Percentiles rank a stretch among this genome's conserved stretches.
These are phyloP conservation scores for Phoma herbarum DNA, from an alignment of 2,329 filamentous ascomycete genomes.

Conservation along the genomic window DNA sequence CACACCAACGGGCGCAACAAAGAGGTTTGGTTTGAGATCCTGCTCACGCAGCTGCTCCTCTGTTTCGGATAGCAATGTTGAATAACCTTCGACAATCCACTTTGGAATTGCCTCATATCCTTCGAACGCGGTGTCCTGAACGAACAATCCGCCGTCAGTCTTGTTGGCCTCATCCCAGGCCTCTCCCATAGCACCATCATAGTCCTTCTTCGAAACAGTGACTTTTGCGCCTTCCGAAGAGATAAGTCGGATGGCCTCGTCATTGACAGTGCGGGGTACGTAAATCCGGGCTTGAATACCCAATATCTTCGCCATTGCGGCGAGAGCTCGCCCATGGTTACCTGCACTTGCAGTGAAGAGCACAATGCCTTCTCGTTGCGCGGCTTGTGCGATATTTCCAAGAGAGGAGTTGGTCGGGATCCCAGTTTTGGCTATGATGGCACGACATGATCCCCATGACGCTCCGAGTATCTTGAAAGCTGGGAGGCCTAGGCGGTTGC, in stretches of 20 bases:
- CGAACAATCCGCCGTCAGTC: slow-evolving; percentile 59
- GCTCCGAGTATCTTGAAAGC: slow-evolving; percentile 85
- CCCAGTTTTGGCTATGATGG: slow-evolving; percentile 61
- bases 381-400: slow-evolving; percentile 52
- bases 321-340: slow-evolving; percentile 78
- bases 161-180: slow-evolving; percentile 57
- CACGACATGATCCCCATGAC: slow-evolving; percentile 72
- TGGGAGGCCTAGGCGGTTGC: slow-evolving; percentile 71
- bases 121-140: slow-evolving; percentile 74
- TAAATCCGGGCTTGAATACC: slow-evolving; percentile 66
- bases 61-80: slow-evolving; percentile 74
- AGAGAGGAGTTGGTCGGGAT: slow-evolving; percentile 56
- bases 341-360: slow-evolving; percentile 76
- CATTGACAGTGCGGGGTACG: slow-evolving; percentile 68
- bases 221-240: slow-evolving; percentile 70
- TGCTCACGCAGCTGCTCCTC: slow-evolving; percentile 66
- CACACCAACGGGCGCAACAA: slow-evolving; percentile 74
- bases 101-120: slow-evolving; percentile 72
- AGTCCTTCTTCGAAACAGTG: slow-evolving; percentile 64
- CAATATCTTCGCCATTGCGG: slow-evolving; percentile 71
- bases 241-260: slow-evolving; percentile 64
- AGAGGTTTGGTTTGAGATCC: slow-evolving; percentile 52
- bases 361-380: slow-evolving; percentile 43
- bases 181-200: slow-evolving; percentile 68
- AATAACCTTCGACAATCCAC: slow-evolving; percentile 82